Evolutionary conservation across 163 green algal species (phyloP).

Genomic region (Chlamydomonas reinhardtii): DNA sequence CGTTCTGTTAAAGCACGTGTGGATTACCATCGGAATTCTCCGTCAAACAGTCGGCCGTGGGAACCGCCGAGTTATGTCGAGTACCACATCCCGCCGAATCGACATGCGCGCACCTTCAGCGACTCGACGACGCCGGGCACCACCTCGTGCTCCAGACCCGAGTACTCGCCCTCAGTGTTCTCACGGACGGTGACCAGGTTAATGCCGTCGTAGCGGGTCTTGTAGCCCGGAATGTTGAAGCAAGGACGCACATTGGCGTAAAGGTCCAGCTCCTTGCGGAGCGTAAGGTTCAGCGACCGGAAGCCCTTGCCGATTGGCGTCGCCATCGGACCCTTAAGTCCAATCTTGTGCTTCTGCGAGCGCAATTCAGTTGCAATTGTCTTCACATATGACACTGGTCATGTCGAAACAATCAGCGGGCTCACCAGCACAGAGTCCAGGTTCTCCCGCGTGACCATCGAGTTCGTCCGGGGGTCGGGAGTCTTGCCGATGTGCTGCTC

Average conservation of each 20-base stretch:
- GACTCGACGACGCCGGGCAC: constrained; percentile 94
- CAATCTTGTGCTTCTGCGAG: constrained; percentile 86
- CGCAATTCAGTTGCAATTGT: neutral
- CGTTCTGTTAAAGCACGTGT: too few relatives aligned
- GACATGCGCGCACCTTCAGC: constrained; percentile 80
- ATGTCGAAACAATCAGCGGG: neutral
- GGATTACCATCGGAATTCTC: too few relatives aligned
- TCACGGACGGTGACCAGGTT: constrained; percentile 94
- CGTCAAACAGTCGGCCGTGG: too few relatives aligned
- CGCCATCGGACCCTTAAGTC: constrained; percentile 95
- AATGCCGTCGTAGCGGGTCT: constrained; percentile 94
- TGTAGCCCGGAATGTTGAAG: constrained; percentile 94
- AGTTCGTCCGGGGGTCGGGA: constrained; percentile 93
- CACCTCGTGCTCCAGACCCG: constrained; percentile 95
- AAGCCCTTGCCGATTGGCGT: constrained; percentile 98
- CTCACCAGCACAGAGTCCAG: constrained; percentile 94
- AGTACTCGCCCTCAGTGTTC: constrained; percentile 98
- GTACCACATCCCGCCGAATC: too few relatives aligned
- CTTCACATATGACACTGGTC: neutral
- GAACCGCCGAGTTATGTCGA: too few relatives aligned
- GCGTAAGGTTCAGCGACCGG: constrained; percentile 95
- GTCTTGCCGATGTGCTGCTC: constrained; percentile 89
- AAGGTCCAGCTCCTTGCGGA: constrained; percentile 96
- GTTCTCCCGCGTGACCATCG: constrained; percentile 91
- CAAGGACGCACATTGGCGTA: constrained; percentile 97